phyloP scores from a whole-genome alignment of 2,329 filamentous ascomycete species.

The Cyanodermella asteris region DNA sequence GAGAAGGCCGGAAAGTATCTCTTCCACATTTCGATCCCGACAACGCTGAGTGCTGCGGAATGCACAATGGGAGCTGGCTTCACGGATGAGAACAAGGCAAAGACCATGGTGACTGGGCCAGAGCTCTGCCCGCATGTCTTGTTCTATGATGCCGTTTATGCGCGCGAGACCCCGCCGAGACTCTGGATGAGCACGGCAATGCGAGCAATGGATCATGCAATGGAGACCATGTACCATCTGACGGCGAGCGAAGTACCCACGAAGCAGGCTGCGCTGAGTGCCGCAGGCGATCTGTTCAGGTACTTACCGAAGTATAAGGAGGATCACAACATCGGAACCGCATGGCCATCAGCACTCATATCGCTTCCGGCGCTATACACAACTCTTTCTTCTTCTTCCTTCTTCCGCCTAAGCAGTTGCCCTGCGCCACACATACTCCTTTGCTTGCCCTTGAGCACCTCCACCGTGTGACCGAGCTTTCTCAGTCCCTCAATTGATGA shows the following conservation, averaged over 20 bases:
- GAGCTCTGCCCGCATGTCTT: slow-evolving; percentile 25
- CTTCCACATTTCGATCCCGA: slow-evolving; percentile 26
- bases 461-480: too few species aligned
- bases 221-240: slow-evolving; percentile 32
- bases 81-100: slow-evolving; percentile 26
- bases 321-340: too few species aligned
- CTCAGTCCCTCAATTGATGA: too few species aligned
- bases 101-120: slow-evolving; percentile 23
- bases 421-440: too few species aligned
- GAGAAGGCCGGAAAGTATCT: slow-evolving; percentile 20
- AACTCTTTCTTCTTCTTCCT: too few species aligned
- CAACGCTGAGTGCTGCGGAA: slow-evolving; percentile 30
- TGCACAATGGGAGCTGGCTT: slow-evolving; percentile 31
- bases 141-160: slow-evolving; percentile 32
- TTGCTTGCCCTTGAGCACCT: too few species aligned
- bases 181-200: slow-evolving; percentile 31
- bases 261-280: slow-evolving; percentile 22
- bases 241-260: slow-evolving; percentile 28
- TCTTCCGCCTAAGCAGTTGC: too few species aligned
- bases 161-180: slow-evolving; percentile 25
- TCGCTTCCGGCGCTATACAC: too few species aligned
- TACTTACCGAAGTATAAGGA: slow-evolving; percentile 25
- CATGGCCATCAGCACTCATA: too few species aligned
- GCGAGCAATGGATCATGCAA: slow-evolving; percentile 32
- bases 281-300: slow-evolving; percentile 25